Evolutionary conservation across 805 yeast genomes (phyloP).

Genomic region (Candida ficus): DNA sequence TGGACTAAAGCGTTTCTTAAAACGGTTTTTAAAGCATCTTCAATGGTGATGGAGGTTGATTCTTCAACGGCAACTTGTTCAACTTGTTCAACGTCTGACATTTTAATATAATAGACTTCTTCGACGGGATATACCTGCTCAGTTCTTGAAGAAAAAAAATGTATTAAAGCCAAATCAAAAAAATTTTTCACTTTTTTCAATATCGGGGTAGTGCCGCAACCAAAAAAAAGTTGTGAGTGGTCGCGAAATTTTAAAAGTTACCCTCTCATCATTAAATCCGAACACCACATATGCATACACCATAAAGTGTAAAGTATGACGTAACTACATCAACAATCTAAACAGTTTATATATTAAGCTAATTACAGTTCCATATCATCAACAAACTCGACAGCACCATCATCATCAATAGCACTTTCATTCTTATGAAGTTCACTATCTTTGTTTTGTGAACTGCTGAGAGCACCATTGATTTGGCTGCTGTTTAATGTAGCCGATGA

Average conservation of each 20-base stretch:
- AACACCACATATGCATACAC: conserved; percentile 1
- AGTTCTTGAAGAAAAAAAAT: conserved; percentile 32
- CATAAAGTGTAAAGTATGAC: too few species aligned
- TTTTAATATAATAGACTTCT: conserved; percentile 55
- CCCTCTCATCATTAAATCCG: not conserved
- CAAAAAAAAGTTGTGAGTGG: not conserved
- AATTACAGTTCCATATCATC: conserved; percentile 29
- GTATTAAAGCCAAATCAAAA: not conserved
- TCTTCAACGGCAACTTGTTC: conserved; percentile 84
- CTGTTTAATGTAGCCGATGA: not conserved
- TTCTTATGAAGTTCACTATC: conserved; percentile 1
- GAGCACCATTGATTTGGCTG: not conserved
- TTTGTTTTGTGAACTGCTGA: not conserved
- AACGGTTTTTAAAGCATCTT: conserved; percentile 97
- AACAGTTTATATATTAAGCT: not conserved
- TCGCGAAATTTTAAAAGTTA: not conserved
- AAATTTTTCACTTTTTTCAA: conserved; percentile 3
- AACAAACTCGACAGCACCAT: conserved; percentile 33
- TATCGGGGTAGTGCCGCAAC: not conserved
- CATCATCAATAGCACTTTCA: conserved; percentile 13
- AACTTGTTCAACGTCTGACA: conserved; percentile 95
- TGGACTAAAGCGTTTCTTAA: conserved; percentile 96
- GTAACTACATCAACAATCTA: too few species aligned
- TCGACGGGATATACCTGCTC: conserved; percentile 62
- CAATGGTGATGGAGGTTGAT: conserved; percentile 88